Evolutionary conservation across 148 eudicot species (phyloP).

Genomic region (Rhododendron simsii): DNA sequence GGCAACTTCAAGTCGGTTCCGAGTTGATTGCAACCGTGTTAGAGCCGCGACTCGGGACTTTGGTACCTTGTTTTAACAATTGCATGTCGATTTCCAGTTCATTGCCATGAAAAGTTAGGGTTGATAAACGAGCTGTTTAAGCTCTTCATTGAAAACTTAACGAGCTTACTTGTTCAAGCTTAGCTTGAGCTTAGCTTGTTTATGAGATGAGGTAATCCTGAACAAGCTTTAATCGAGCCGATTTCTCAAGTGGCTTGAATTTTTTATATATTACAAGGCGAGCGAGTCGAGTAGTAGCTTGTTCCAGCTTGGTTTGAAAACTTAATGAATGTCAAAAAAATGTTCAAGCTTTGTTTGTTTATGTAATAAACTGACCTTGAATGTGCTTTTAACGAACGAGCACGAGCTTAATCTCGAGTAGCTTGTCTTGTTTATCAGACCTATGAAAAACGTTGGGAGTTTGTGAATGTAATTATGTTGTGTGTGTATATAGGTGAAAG

Average conservation of each 20-base stretch:
- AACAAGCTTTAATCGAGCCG: not conserved
- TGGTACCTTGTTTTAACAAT: constrained; percentile 41
- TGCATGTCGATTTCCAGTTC: not conserved
- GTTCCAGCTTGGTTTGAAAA: not conserved
- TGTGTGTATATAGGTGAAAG: constrained; percentile 57
- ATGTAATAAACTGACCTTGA: not conserved
- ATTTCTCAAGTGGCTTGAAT: not conserved
- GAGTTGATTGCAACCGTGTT: constrained; percentile 61
- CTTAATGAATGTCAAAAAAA: not conserved
- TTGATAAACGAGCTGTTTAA: not conserved
- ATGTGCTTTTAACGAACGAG: not conserved
- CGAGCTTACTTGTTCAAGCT: not conserved
- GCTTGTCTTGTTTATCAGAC: not conserved
- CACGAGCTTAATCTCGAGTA: not conserved
- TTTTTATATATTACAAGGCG: not conserved
- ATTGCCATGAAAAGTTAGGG: not conserved
- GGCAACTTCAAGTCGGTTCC: constrained; percentile 82
- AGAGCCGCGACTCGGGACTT: constrained; percentile 77
- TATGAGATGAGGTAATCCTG: not conserved
- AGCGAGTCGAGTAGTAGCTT: not conserved
- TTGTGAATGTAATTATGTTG: constrained; percentile 6
- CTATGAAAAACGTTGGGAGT: not conserved
- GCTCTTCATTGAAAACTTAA: not conserved
- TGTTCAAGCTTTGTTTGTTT: not conserved
- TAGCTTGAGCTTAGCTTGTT: not conserved